Percentiles rank a stretch among this genome's conserved stretches.
Conservation (phyloP, 495 filamentous ascomycete species). For the Neurospora sp. region DNA sequence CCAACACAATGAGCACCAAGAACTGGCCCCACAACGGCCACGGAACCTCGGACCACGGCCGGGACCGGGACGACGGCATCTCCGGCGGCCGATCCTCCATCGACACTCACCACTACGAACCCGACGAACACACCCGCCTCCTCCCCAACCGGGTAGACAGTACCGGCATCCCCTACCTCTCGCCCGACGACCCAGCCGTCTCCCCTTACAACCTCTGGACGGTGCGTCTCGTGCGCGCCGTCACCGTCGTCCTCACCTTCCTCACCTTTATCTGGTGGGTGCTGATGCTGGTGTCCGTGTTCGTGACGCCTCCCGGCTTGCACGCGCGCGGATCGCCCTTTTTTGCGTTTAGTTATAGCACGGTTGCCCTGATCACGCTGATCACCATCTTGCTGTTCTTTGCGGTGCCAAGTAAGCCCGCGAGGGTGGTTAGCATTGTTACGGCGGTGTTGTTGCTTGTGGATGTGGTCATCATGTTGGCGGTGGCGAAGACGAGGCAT, state of each 20-base stretch:
- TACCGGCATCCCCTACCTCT: conserved; percentile 51
- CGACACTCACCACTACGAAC: conserved; percentile 17
- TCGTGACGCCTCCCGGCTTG: conserved; percentile 78
- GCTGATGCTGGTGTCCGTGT: conserved; percentile 71
- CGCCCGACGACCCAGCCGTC: conserved; percentile 93
- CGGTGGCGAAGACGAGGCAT: conserved; percentile 56
- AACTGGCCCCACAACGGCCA: conserved; percentile 22
- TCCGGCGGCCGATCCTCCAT: not conserved
- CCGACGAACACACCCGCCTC: conserved; percentile 68
- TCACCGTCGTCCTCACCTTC: conserved; percentile 60
- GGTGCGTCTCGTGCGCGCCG: conserved; percentile 63
- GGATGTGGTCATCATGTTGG: conserved; percentile 67
- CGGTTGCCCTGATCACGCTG: conserved; percentile 61
- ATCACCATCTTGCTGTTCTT: conserved; percentile 79
- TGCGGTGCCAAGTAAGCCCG: conserved; percentile 63
- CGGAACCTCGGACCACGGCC: conserved; percentile 7
- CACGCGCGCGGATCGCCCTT: conserved; percentile 83
- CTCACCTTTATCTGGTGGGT: conserved; percentile 87
- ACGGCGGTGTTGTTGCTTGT: conserved; percentile 64
- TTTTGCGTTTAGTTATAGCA: conserved; percentile 73
- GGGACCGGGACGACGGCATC: conserved; percentile 5
- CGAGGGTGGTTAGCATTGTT: conserved; percentile 56
- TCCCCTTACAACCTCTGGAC: conserved; percentile 93
- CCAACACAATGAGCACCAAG: not conserved
- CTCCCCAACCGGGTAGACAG: conserved; percentile 47